Conservation (phyloP, 441 rosid genomes). For the Gossypium aridum region DNA sequence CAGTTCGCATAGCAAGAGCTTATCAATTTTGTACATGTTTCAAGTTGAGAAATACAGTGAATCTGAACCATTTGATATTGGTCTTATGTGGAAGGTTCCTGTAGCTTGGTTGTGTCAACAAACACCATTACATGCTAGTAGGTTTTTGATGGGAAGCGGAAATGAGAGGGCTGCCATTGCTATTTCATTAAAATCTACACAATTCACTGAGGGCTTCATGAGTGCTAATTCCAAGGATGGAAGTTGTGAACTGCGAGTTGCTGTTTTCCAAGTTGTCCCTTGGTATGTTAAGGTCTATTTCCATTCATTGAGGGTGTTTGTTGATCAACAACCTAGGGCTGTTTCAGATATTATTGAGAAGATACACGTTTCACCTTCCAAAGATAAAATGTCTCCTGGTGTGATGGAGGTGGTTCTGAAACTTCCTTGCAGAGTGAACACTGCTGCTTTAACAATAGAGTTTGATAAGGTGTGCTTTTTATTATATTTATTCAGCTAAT, state of each 20-base stretch:
- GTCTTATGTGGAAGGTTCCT: constrained; percentile 70
- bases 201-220: constrained; percentile 21
- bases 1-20: constrained; percentile 18
- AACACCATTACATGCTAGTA: constrained; percentile 68
- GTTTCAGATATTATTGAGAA: constrained; percentile 47
- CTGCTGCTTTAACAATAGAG: constrained; percentile 71
- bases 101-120: constrained; percentile 59
- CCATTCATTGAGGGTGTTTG: constrained; percentile 64
- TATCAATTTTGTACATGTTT: constrained; percentile 45
- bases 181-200: constrained; percentile 65
- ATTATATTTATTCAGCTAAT: neutral
- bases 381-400: constrained; percentile 89
- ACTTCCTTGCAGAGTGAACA: constrained; percentile 63
- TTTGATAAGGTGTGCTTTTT: constrained; percentile 72
- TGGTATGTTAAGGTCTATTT: constrained; percentile 91
- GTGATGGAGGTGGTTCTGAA: constrained; percentile 83
- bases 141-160: constrained; percentile 96
- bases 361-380: constrained; percentile 74
- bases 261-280: constrained; percentile 88
- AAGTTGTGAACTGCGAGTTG: constrained; percentile 45
- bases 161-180: constrained; percentile 96
- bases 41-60: constrained; percentile 48
- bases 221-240: constrained; percentile 18
- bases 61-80: constrained; percentile 59
- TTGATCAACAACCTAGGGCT: constrained; percentile 54